Evolutionary conservation across 805 yeast species (phyloP).

Genomic region (Ogataea polymorpha): DNA sequence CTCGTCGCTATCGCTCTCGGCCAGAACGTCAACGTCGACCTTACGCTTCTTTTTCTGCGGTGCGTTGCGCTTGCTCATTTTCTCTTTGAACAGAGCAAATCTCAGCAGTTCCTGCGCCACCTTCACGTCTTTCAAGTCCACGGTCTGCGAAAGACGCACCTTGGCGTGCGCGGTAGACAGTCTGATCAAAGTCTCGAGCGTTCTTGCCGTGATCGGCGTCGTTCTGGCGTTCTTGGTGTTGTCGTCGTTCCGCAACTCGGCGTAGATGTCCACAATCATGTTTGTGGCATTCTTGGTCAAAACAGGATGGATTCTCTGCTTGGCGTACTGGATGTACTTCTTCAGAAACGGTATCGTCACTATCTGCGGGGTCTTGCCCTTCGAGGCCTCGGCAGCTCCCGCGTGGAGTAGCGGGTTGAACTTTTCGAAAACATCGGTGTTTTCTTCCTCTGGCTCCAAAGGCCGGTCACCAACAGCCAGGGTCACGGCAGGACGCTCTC

Average conservation of each 20-base stretch:
- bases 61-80: constrained; percentile 32
- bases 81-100: constrained; percentile 80
- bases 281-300: constrained; percentile 75
- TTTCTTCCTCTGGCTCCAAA: constrained; percentile 42
- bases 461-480: constrained; percentile 76
- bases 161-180: constrained; percentile 95
- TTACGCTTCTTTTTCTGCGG: constrained; percentile 38
- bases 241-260: constrained; percentile 76
- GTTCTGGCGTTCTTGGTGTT: constrained; percentile 64
- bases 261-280: constrained; percentile 74
- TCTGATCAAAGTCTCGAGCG: constrained; percentile 92
- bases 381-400: constrained; percentile 54
- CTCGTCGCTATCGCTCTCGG: constrained; percentile 23
- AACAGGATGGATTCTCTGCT: constrained; percentile 79
- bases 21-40: constrained; percentile 5
- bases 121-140: constrained; percentile 74
- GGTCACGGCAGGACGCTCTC: constrained; percentile 68
- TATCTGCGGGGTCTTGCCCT: constrained; percentile 41
- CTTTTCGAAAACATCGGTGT: constrained; percentile 75
- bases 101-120: constrained; percentile 84
- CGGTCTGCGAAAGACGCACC: constrained; percentile 75
- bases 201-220: constrained; percentile 97
- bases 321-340: constrained; percentile 92
- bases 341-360: constrained; percentile 82
- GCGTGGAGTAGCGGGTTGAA: constrained; percentile 80